Base-by-base conservation (phyloP, 2,329 filamentous ascomycete genomes). In the Hypoxylon sp. region DNA sequence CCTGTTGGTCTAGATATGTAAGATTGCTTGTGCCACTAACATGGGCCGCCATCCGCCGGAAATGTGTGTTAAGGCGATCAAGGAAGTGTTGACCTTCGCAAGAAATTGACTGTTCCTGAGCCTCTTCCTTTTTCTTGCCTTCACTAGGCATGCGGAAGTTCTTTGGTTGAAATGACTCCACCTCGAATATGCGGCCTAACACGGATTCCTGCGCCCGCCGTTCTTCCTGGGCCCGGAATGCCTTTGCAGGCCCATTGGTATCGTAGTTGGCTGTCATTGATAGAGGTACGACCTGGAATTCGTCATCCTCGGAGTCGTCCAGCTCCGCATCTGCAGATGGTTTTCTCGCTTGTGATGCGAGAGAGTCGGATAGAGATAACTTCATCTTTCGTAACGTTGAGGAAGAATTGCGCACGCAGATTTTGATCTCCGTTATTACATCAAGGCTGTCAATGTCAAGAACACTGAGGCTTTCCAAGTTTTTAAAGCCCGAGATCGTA, bases 371-470 rank as follows among this genome's bases (percentile, higher is more conserved):
- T 64, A 91, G 84, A 3, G 89, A 91, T 13, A 91, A 77, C 55
- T 85, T 83, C 26, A 91, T 78, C 50, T 85, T 83, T 22, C 80
- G 84, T 22, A 91, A 79, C 0, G 87, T 87, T 1, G 84, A 81
- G 1, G 85, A 82, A 0, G 85, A 90, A 69, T 86, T 86, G 10
- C 80, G 81, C 24, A 91, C 78, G 72, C 87, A 90, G 4, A 81
- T 73, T 67, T 83, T 85, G 67, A 91, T 81, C 76, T 91, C 89
- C 1, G 81, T 76, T 11, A 89, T 73, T 33, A 87, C 80, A 35
- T 89, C 86, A 3, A 90, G 79, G 29, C 79, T 83, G 65, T 91
- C 88, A 57, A 91, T 89, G 68, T 91, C 88, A 35, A 91, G 80
- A 5, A 91, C 79, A 3, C 83, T 79, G 13, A 91, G 78, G 3